These are phyloP conservation scores for Aureobasidium sp. DNA, from an alignment of 2,329 filamentous ascomycete genomes.

Conservation along the genomic window DNA sequence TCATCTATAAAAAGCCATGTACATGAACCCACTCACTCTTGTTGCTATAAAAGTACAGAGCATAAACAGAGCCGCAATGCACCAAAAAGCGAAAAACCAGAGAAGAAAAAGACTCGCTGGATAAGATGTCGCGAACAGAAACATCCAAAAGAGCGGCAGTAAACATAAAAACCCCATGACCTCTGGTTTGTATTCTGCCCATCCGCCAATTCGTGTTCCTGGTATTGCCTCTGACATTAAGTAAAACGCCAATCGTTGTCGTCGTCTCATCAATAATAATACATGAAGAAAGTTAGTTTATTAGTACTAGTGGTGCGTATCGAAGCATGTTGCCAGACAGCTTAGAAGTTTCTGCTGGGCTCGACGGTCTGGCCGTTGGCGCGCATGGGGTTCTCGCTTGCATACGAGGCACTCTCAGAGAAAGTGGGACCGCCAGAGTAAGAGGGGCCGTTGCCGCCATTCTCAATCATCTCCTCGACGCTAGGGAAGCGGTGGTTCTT, in stretches of 20 bases:
- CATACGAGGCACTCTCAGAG: conserved; percentile 20
- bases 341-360: conserved; percentile 19
- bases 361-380: conserved; percentile 5
- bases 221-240: neutral
- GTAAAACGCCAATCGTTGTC: neutral
- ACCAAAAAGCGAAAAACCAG: neutral
- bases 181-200: neutral
- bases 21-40: neutral
- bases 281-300: conserved; percentile 11
- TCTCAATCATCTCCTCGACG: conserved; percentile 35
- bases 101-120: neutral
- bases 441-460: conserved; percentile 23
- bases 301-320: neutral
- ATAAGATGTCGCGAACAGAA: neutral
- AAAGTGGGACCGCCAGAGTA: conserved; percentile 29
- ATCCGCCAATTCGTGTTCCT: neutral
- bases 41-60: neutral
- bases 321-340: neutral
- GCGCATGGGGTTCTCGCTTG: conserved; percentile 21
- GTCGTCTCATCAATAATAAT: conserved; percentile 4
- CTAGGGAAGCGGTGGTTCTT: conserved; percentile 36
- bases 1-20: neutral
- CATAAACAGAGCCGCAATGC: neutral
- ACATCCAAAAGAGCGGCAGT: neutral
- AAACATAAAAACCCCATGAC: neutral